Base-by-base conservation (phyloP, 2,329 filamentous ascomycete genomes). In the Eutypa lata region DNA sequence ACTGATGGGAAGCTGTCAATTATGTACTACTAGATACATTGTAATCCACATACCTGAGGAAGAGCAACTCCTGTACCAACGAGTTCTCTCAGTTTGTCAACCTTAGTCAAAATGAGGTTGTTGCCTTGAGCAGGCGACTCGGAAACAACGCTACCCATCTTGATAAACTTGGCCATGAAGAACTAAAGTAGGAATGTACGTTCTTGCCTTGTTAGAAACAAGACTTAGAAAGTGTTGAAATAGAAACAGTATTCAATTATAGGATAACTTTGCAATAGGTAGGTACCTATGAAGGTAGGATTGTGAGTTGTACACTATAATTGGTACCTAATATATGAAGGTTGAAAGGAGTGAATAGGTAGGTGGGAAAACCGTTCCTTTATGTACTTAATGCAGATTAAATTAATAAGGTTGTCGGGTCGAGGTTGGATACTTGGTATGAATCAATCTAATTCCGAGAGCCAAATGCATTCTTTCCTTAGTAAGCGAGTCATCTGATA, bases 1-100 rank as follows among this genome's bases (percentile, higher is more conserved):
- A 89, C 65, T 68, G 50, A 8, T n/a, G 11, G 66, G 49, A 8
- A 14, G 11, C 73, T 91, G 86, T 61, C 6, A 61, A 49, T 18
- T 5, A 7, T 22, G 2, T 1, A 33, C 33, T n/a, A 37, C 37
- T 13, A 50, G 1, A 65, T 68, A 1, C 70, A 62, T 24, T 8
- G 24, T 13, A 13, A 47, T 40, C 2, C 19, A 53, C 56, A 8
- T 57, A 67, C 65, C 56, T 68, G 66, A 28, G 66, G 66, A 18
- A 38, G 66, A 51, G 56, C 52, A 10, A 77, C 63, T 28, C 66
- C 61, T 0, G 68, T 58, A 5, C 70, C 72, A 7, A 76, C 69
- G 7, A 73, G 65, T 53, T 73, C 73, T 2, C 74, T 68, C 1
- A 78, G 61, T 58, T 68, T 73, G 57, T 78, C 75, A 24, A 77